These are phyloP conservation scores for Oryza meyeriana DNA, from an alignment of 176 grass and related monocot species.

Conservation along the genomic window DNA sequence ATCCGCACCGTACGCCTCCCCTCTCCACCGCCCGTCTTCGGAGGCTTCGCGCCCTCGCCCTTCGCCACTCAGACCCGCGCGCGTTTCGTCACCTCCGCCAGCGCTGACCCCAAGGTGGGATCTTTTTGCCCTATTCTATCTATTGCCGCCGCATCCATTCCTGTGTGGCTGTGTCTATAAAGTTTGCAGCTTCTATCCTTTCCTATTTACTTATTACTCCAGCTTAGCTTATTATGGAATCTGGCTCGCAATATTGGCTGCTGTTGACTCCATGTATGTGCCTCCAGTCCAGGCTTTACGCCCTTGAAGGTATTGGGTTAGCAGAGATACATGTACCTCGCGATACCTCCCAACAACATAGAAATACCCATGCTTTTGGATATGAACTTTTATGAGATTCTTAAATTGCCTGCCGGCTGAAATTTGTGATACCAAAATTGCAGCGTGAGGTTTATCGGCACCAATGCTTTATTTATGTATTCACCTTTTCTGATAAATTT, in stretches of 20 bases:
- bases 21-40: slow-evolving; percentile 21
- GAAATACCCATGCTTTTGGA: too few species aligned
- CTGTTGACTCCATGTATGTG: too few species aligned
- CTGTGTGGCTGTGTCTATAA: background rate
- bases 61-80: slow-evolving; percentile 5
- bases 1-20: slow-evolving; percentile 13
- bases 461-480: background rate
- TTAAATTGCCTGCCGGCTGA: background rate
- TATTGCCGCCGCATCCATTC: background rate
- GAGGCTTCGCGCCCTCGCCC: background rate
- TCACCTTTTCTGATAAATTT: background rate
- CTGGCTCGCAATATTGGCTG: background rate
- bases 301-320: too few species aligned
- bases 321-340: too few species aligned
- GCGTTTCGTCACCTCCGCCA: slow-evolving; percentile 57
- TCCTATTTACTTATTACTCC: background rate
- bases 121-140: background rate
- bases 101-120: slow-evolving; percentile 52
- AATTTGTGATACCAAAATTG: background rate
- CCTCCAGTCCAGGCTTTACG: too few species aligned
- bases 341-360: too few species aligned
- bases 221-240: background rate
- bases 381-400: background rate
- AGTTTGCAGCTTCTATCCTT: background rate
- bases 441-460: background rate